Evolutionary conservation across 345 rosid species (phyloP), one percentile per base, ranked within the genome.

Genomic region (Boechera retrofracta): DNA sequence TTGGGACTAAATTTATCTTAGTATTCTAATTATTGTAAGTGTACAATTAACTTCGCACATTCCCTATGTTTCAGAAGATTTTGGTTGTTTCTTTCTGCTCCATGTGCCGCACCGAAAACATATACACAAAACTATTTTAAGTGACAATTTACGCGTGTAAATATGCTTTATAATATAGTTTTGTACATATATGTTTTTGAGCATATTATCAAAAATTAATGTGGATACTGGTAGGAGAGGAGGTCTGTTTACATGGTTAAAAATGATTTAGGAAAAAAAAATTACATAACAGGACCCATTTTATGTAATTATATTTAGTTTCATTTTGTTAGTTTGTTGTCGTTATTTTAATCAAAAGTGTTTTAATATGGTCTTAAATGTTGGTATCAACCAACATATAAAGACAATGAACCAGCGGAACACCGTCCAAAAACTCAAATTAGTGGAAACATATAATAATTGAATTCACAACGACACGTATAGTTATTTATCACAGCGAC

Each of bases 71-170:
- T 70, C 81, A 72, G 81, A 71, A 49, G 63, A 71, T 49, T 64
- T 78, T 77, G 74, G 62, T 72, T 72, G 72, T 82, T 61, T 74
- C 57, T 66, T 66, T 65, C 71, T 66, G 48, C 15, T 47, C 72
- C 73, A 77, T 78, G 77, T 69, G 83, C 67, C 6, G 54, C 80
- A 80, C 83, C 75, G 82, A 79, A 69, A 38, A 78, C 72, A 48
- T 64, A 47, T 70, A 47, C 18, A 49, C 31, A 32, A 42, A 69
- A 9, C 32, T 61, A 21, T 1, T 21, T 21, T 21, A 63, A 61
- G 15, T 62, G 42, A 61, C 44, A 2, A n/a, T 52, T 62, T 62
- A 62, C 29, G 8, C 2, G 11, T 54, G 24, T 21, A 21, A 21
- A 21, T 21, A 21, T 21, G 24, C 24, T 21, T 21, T 9, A 35